Percentiles rank a stretch among this genome's conserved stretches.
phyloP scores from a whole-genome alignment of 192 early-diverging fungal genomes.

The Geranomyces michiganensis region DNA sequence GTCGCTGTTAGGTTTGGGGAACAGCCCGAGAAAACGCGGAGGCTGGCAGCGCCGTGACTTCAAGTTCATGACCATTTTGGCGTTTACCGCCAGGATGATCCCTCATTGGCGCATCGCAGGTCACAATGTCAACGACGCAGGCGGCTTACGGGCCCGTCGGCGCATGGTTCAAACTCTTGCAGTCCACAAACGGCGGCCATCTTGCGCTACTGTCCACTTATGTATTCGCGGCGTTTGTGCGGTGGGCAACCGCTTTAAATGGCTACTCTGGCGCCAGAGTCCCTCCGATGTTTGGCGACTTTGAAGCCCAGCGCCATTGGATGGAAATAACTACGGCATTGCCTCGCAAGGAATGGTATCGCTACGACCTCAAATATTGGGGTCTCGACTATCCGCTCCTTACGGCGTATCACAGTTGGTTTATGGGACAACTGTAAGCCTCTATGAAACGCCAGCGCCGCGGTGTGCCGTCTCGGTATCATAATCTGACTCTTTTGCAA shows the following conservation, averaged over 20 bases:
- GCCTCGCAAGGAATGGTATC: slow-evolving; percentile 83
- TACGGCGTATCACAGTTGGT: slow-evolving; percentile 90
- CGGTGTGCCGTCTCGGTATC: neutral
- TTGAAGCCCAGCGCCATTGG: slow-evolving; percentile 99
- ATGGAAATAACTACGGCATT: slow-evolving; percentile 90
- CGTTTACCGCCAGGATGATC: too few relatives aligned
- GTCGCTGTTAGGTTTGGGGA: too few relatives aligned
- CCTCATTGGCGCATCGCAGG: too few relatives aligned
- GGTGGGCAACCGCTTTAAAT: slow-evolving; percentile 67
- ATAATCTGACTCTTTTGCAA: neutral
- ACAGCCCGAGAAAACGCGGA: too few relatives aligned
- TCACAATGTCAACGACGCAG: too few relatives aligned
- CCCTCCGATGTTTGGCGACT: slow-evolving; percentile 91
- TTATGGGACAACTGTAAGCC: slow-evolving; percentile 77
- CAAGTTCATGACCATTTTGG: too few relatives aligned
- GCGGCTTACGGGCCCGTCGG: neutral
- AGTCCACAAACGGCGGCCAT: neutral
- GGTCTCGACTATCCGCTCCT: slow-evolving; percentile 97
- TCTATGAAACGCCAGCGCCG: neutral
- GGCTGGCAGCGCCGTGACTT: too few relatives aligned
- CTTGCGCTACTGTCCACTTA: slow-evolving; percentile 27
- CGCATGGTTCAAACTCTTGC: slow-evolving; percentile 1
- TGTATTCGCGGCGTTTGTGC: slow-evolving; percentile 59
- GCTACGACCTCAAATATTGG: slow-evolving; percentile 86
- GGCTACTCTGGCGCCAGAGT: slow-evolving; percentile 73